Evolutionary conservation across 257 asterid species (phyloP), one percentile per base, ranked within the genome.

Genomic region (Solanum piurae): DNA sequence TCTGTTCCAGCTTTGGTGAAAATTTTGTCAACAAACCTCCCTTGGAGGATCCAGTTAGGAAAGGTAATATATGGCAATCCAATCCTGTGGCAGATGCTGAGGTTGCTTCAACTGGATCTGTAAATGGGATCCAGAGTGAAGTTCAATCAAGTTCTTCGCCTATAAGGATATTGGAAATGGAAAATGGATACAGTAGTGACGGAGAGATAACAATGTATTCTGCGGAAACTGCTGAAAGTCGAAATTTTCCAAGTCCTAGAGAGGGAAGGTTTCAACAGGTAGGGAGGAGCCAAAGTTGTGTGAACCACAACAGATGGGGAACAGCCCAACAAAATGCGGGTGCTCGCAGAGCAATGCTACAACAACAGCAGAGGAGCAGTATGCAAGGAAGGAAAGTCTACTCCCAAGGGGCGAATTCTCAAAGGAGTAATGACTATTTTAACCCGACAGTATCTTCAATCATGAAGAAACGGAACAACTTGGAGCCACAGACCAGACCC

Each of bases 201-300:
- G 99, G 99, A 68, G 98, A 94, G 91, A 96, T 98, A 1, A 97
- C 99, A 33, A 96, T 96, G 99, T 97, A 97, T 88, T 97, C 99
- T 25, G 99, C 99, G 2, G 99, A 97, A 90, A 97, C 99, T n/a
- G 99, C 99, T 37, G 99, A 97, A 87, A 96, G 99, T 89, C 93
- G 95, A 37, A 97, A 97, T 66, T 91, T 89, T 86, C 86, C 98
- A 1, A 95, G 99, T 82, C 99, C 99, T 9, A 90, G 93, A 88
- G 93, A 92, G 44, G 92, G 95, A 66, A 93, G 89, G 87, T 90
- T 84, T 55, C 92, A 93, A 60, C 93, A 90, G 36, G 98, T 95
- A 7, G 96, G 98, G 49, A 94, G 99, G 91, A 97, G 99, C 90
- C 99, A 95, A 88, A 97, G 99, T 83, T 95, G 99, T 72, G 98